phyloP scores from a whole-genome alignment of 164 flowering plant species.

The Warburgia ugandensis region DNA sequence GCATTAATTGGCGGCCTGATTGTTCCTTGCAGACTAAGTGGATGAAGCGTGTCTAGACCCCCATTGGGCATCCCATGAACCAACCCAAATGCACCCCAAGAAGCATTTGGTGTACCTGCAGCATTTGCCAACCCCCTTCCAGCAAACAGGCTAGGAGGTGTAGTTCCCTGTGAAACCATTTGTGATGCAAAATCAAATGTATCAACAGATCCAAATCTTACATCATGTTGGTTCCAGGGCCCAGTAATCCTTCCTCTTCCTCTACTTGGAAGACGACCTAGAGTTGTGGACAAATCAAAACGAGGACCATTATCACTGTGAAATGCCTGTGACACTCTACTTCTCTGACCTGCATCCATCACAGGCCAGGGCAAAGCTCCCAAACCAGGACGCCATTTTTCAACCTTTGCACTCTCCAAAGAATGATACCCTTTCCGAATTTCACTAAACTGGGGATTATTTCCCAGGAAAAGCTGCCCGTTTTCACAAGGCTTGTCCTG shows the following conservation, averaged over 20 bases:
- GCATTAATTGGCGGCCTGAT: conserved; percentile 52
- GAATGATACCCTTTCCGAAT: conserved; percentile 29
- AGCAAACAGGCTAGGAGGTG: conserved; percentile 44
- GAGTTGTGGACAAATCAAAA: conserved; percentile 17
- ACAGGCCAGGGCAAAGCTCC: conserved; percentile 28
- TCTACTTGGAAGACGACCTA: conserved; percentile 28
- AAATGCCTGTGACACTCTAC: conserved; percentile 39
- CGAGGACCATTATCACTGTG: conserved; percentile 38
- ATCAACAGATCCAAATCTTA: conserved; percentile 43
- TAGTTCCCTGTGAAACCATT: conserved; percentile 46
- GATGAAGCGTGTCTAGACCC: conserved; percentile 57
- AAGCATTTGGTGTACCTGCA: conserved; percentile 43
- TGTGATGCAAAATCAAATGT: conserved; percentile 55
- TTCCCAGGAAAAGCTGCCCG: conserved; percentile 45
- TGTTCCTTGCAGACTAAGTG: conserved; percentile 58
- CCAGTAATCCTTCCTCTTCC: conserved; percentile 64
- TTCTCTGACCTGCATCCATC: conserved; percentile 44
- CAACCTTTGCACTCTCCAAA: conserved; percentile 38
- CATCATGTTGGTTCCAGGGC: conserved; percentile 51
- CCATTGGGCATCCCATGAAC: conserved; percentile 71
- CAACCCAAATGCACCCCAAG: conserved; percentile 73
- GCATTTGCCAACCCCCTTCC: conserved; percentile 64
- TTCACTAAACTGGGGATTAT: conserved; percentile 48
- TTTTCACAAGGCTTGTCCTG: conserved; percentile 55
- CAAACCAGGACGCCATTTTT: conserved; percentile 38